Conservation (phyloP, 106 monocot species). For the Gastrodia elata region DNA sequence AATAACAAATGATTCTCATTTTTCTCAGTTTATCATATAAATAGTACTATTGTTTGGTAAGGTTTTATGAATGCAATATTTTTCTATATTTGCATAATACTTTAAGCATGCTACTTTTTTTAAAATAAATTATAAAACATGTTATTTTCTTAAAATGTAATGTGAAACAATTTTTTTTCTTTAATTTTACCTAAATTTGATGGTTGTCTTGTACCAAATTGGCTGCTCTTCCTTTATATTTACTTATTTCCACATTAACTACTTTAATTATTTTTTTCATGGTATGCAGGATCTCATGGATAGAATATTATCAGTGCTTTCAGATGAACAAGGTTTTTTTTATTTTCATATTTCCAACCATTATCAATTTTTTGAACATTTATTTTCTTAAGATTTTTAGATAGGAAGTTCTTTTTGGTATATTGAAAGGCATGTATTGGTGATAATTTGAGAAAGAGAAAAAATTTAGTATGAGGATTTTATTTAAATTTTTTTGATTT, state of each 20-base stretch:
- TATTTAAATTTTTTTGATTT: not conserved
- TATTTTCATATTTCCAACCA: not conserved
- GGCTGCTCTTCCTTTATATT: conserved; percentile 4
- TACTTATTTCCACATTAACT: not conserved
- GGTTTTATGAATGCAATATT: not conserved
- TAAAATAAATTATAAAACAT: not conserved
- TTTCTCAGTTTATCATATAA: not conserved
- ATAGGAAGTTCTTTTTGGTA: not conserved
- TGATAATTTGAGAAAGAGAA: not conserved
- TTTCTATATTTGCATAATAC: not conserved
- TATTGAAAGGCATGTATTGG: not conserved
- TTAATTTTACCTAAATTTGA: not conserved
- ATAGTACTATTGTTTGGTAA: not conserved
- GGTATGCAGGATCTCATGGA: conserved; percentile 76
- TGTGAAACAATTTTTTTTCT: too few species aligned
- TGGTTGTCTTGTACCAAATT: not conserved
- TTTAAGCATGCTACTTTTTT: not conserved
- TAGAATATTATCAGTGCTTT: conserved; percentile 60
- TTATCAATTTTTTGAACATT: not conserved
- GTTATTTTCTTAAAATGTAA: not conserved
- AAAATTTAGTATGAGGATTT: not conserved
- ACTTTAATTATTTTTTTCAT: not conserved
- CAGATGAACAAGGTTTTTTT: conserved; percentile 73
- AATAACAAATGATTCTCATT: too few species aligned
- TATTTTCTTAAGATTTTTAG: not conserved